phyloP scores from a whole-genome alignment of 805 yeast species.

The Clavispora fructus region DNA sequence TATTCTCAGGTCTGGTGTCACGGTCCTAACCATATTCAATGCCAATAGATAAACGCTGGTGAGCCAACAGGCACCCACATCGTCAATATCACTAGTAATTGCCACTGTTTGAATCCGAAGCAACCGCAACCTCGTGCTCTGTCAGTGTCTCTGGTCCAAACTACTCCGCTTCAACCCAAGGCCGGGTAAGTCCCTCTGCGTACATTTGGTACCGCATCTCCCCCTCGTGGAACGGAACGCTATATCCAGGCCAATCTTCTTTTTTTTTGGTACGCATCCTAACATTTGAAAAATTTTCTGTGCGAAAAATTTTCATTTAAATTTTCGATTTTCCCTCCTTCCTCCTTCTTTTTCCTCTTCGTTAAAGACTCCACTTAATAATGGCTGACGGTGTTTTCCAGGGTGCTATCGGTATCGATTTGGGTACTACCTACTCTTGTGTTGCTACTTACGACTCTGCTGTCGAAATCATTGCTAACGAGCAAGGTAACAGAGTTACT shows the following conservation, averaged over 20 bases:
- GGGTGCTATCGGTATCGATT: conserved; percentile 30
- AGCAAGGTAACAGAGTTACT: conserved; percentile 31
- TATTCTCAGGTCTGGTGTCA: neutral
- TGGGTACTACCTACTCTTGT: conserved; percentile 31
- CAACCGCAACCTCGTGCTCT: no score
- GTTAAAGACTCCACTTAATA: conserved; percentile 8
- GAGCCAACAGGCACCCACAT: no score
- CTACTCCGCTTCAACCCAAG: neutral
- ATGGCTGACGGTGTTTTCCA: conserved; percentile 30
- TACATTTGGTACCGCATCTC: conserved; percentile 6
- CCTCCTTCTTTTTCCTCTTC: conserved; percentile 9
- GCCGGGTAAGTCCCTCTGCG: conserved; percentile 1
- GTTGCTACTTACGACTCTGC: conserved; percentile 37
- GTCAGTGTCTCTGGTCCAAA: neutral
- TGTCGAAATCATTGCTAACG: conserved; percentile 29
- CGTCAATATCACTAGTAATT: no score
- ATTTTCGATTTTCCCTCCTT: conserved; percentile 10
- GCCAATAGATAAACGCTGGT: no score
- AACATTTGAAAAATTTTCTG: conserved; percentile 7
- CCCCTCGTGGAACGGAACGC: neutral
- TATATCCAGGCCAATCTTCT: conserved; percentile 2
- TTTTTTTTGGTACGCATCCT: neutral
- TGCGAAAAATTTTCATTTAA: conserved; percentile 16
- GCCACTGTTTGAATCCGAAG: no score
- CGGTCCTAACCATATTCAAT: neutral